Base-by-base conservation (phyloP, 805 yeast genomes). In the Kodamaea kakaduensis region DNA sequence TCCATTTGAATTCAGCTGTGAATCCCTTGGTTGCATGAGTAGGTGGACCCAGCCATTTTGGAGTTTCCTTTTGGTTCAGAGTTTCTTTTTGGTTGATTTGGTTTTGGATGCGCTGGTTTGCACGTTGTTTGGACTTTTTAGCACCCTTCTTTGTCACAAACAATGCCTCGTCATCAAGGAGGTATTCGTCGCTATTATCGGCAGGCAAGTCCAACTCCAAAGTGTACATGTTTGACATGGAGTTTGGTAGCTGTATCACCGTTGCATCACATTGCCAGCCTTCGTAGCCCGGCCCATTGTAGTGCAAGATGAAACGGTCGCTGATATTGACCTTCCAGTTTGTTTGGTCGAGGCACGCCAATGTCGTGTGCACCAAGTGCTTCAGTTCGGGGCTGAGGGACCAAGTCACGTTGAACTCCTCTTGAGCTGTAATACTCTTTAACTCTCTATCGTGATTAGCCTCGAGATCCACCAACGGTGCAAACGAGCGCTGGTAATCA, bases 1-100 rank as follows among this genome's bases (percentile, higher is more conserved):
- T 84, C 96, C 96, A 89, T 34, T 84, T 85, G 53, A 86, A 83
- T 48, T 85, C 90, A 0, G 89, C 88, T 1, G 89, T 77, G 55
- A 85, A 89, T 15, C 81, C 85, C 4, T 76, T 69, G 2, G 73
- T 71, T 24, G 73, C 52, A 41, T 79, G 69, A 2, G 80, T 73
- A 34, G 84, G 84, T 2, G 46, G 45, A 5, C 38, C 26, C 2
- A n/a, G n/a, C n/a, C n/a, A 67, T n/a, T n/a, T n/a, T n/a, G n/a
- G n/a, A n/a, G n/a, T n/a, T n/a, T n/a, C n/a, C n/a, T n/a, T n/a
- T n/a, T n/a, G n/a, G n/a, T n/a, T n/a, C n/a, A n/a, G n/a, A n/a
- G n/a, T n/a, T n/a, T n/a, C n/a, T n/a, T n/a, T n/a, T n/a, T n/a
- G n/a, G n/a, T n/a, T n/a, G n/a, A n/a, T n/a, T n/a, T n/a, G n/a